phyloP scores from a whole-genome alignment of 176 grass and related monocot genomes.

The Zea mays region DNA sequence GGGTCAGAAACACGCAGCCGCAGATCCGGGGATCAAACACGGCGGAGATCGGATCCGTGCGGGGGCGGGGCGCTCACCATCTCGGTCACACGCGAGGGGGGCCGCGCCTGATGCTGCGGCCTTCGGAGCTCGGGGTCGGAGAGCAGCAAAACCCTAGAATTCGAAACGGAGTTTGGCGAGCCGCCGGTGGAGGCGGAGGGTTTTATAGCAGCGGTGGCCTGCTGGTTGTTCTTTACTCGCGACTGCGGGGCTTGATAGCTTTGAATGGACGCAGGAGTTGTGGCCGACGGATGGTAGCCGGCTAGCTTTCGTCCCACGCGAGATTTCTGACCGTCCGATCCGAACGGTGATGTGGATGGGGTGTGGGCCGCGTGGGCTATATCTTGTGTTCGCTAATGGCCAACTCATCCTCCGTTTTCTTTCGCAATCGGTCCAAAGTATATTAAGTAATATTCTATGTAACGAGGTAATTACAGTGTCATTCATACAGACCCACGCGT shows the following conservation, averaged over 20 bases:
- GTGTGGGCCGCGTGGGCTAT: conserved; percentile 21
- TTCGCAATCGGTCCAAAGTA: too few relatives aligned
- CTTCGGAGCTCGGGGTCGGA: not conserved
- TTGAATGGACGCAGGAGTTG: conserved; percentile 60
- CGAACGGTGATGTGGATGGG: not conserved
- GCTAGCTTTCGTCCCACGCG: conserved; percentile 57
- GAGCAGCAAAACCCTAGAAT: conserved; percentile 50
- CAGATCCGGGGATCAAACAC: not conserved
- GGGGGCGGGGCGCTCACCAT: conserved; percentile 32
- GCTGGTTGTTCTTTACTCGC: conserved; percentile 3
- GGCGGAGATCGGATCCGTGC: not conserved
- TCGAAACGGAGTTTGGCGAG: conserved; percentile 43
- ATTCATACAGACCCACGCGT: too few relatives aligned
- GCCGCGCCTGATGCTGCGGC: not conserved
- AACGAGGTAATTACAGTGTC: too few relatives aligned
- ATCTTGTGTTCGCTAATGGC: accelerated
- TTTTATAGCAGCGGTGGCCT: conserved; percentile 42
- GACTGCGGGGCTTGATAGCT: conserved; percentile 44
- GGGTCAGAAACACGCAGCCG: not conserved
- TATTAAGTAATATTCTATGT: too few relatives aligned
- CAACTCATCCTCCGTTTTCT: too few relatives aligned
- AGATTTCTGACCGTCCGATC: conserved; percentile 49
- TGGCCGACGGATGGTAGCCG: conserved; percentile 49
- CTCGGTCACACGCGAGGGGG: not conserved
- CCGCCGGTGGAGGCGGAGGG: conserved; percentile 34